Base-by-base conservation (phyloP, 1,284 basidiomycete genomes). In the Phylloboletellus chloephorus region DNA sequence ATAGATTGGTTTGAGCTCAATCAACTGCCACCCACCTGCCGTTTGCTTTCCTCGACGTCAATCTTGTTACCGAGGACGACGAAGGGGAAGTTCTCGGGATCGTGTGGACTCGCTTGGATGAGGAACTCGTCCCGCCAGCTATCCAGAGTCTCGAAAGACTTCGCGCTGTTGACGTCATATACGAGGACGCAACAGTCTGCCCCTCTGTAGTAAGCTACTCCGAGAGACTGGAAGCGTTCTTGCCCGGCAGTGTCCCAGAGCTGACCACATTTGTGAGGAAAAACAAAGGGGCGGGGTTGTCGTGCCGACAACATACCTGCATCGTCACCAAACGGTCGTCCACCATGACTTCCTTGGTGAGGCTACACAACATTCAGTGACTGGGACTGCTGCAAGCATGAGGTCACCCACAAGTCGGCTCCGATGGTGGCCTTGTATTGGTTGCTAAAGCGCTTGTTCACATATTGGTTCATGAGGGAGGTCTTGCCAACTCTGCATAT, bases 381-480 rank as follows among this genome's bases (percentile, higher is more conserved):
- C 46, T 40, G 37, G 44, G 5, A 41, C 42, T 43, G 34, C 31
- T 34, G 49, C 44, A 24, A 44, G 20, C 37, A 34, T 31, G 41
- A 37, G 42, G 29, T 30, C 48, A 74, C 85, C 53, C 66, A 88
- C 87, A 90, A 90, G 72, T 90, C 88, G 48, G 84, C 82, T 52
- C 89, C 90, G 62, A 95, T 94, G 48, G 92, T 96, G 9, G 93
- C 94, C 73, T 98, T 98, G 79, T 99, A 98, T 67, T 98, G 95
- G 67, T 95, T 97, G 60, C 89, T 95, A 71, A 98, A 99, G 52
- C 96, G 87, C 71, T 98, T 98, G 82, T 98, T 98, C 58, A 99
- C 96, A 74, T 98, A 98, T 74, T 98, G 96, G 74, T 98, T 98
- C 96, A 99, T 99, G 57, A 99, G 81, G 30, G 95, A 98, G 36